Percentiles rank a stretch among this genome's conserved stretches.
These are phyloP conservation scores for Alternaria brassicae DNA, from an alignment of 2,329 filamentous ascomycete species.

Conservation along the genomic window DNA sequence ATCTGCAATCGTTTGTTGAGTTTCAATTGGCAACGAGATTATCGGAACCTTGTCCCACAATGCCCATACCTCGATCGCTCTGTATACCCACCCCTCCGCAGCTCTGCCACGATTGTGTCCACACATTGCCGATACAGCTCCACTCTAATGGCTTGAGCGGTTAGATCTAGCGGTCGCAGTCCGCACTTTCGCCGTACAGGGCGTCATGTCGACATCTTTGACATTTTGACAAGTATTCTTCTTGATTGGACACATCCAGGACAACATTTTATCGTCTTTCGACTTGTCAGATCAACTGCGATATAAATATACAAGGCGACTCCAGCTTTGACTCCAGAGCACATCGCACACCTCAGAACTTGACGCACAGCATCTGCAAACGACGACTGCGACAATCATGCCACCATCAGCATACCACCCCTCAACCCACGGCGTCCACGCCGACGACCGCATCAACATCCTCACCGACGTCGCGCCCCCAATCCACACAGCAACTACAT, in stretches of 20 bases:
- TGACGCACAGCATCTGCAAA: not conserved
- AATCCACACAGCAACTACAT: slow-evolving; percentile 90
- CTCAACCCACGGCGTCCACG: slow-evolving; percentile 79
- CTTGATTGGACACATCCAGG: not conserved
- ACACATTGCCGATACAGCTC: slow-evolving; percentile 13
- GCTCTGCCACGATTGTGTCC: slow-evolving; percentile 3
- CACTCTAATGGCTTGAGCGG: slow-evolving; percentile 14
- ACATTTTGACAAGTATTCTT: not conserved
- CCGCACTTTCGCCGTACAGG: slow-evolving; percentile 13
- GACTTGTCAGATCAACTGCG: not conserved
- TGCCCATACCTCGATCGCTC: not conserved
- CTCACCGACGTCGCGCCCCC: slow-evolving; percentile 85
- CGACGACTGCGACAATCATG: not conserved
- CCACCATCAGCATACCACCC: slow-evolving; percentile 54
- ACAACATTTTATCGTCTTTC: not conserved
- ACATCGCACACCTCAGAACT: not conserved
- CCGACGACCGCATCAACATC: slow-evolving; percentile 77
- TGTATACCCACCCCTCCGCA: slow-evolving; percentile 6
- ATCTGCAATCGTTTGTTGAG: not conserved
- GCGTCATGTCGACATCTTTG: slow-evolving; percentile 23
- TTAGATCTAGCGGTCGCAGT: slow-evolving; percentile 7
- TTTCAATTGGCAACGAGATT: not conserved
- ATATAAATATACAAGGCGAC: not conserved
- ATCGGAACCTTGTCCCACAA: not conserved
- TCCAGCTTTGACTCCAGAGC: not conserved